Base-by-base conservation (phyloP, 192 early-diverging fungal genomes). In the Backusella australiensis region DNA sequence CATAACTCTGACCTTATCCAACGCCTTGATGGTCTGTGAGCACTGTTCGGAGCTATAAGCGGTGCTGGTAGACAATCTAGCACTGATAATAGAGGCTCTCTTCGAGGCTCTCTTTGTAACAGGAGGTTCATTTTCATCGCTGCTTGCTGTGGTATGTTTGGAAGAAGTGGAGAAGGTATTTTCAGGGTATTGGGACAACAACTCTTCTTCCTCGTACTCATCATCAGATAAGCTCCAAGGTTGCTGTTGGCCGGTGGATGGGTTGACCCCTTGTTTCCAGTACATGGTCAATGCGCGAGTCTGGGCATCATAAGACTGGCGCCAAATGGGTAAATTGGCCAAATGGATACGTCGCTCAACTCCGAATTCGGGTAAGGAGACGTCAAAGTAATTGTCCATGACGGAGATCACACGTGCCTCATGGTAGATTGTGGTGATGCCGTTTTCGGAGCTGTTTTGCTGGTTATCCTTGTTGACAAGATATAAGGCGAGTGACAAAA, bases 371-470 rank as follows among this genome's bases (percentile, higher is more conserved):
- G 86, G 86, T 0, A 96, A 84, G 53, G 93, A 71, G 8, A 96
- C 91, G 83, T 96, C 95, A 74, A 93, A 93, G 19, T 86, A 78
- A 8, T 90, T 77, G 32, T 91, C 89, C 42, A 85, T 84, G 0
- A 94, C 88, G 56, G 87, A 85, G 35, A 92, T 86, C 29, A 96
- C 90, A 41, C 92, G 71, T 4, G 89, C 95, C 76, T 93, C 89
- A 23, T 77, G 81, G 71, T 86, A 75, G 19, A 91, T 81, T 8
- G 78, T 79, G 21, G 83, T 78, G 56, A 69, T 74, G 11, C 67
- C 44, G 34, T 80, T 81, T 26, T 38, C n/a, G 6, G 69, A 39
- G 29, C 14, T 32, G 21, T 29, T 36, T n/a, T 23, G 21, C 6
- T 42, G 44, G 42, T 46, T 32, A 7, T 71, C 29, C 23, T 71